Evolutionary conservation across 805 yeast species (phyloP), one percentile per base, ranked within the genome.

Genomic region (Starmerella potacharoeniae): DNA sequence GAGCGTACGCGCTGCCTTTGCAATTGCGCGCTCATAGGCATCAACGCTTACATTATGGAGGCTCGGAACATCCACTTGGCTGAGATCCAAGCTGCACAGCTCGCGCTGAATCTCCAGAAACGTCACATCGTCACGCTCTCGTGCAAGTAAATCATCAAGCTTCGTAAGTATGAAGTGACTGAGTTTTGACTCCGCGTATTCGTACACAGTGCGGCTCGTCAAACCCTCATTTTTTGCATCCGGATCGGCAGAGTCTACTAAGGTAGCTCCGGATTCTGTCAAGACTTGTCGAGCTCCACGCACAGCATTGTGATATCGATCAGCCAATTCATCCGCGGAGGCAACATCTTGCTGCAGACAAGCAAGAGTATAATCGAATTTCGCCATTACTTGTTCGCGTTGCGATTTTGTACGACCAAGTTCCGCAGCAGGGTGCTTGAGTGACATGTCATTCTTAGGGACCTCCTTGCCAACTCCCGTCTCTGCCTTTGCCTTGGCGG

Each of bases 141-240:
- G 14, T 4, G 48, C 51, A 54, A 68, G 56, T 35, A 73, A 47
- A 6, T 59, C 61, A 13, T 66, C 64, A 13, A 79, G 62, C 37
- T 72, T 70, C 2, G 71, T 59, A 93, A 95, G 86, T 6, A 88
- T 65, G 57, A 77, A 78, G 59, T 80, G 84, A 62, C 81, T 84
- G 35, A 87, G 66, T 55, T 81, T 81, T 57, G 75, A 62, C 62
- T 90, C 96, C 14, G 86, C 82, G 61, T 86, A 86, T 53, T 80
- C 80, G 62, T 81, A 83, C 1, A 88, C 46, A 7, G 39, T 10
- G n/a, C 55, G 44, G 16, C 44, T 13, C 4, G 55, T 48, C 13
- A 58, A 42, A 33, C 31, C 43, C 16, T 34, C 40, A 11, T 29
- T 48, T 10, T 34, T 14, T 1, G 14, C 30, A 22, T 5, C 41